Evolutionary conservation across 805 yeast species (phyloP), one percentile per base, ranked within the genome.

Genomic region (Hyphopichia homilentoma): DNA sequence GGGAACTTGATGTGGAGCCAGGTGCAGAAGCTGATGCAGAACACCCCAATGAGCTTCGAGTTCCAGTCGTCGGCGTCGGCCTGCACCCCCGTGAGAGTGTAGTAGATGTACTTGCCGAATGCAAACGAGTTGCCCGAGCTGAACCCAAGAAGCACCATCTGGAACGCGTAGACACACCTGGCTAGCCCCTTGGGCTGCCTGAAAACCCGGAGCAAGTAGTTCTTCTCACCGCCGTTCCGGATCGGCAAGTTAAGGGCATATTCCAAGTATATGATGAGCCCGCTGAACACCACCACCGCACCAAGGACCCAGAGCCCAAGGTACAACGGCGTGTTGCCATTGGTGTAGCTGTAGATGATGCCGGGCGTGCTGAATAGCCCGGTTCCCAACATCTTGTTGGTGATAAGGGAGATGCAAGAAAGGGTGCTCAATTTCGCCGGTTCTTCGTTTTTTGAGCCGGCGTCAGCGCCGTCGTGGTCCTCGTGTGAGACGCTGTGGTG

Each of bases 91-190:
- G 56, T 54, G 16, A 55, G 33, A 3, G 69, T 62, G 37, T 42
- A 65, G 39, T 75, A 62, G 5, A 77, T 47, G 47, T 79, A 79
- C 36, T 75, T 68, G 3, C 85, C 85, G 52, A 79, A 77, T 0
- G 84, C 84, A 47, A 71, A 77, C 16, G 79, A 64, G 44, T 79
- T 79, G 2, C 81, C 80, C 5, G 82, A 72, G 35, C 81, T 73
- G 48, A 77, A 75, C 2, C 82, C 80, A 9, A 79, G 54, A 16
- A 77, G 41, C n/a, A 79, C 77, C 36, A 75, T 68, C 31, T 68
- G 70, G 27, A 77, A 69, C 3, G 81, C 72, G 38, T 65, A 65
- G 3, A 61, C 42, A 33, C 66, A 60, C 3, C 70, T 69, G 22
- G 49, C 47, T 16, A 65, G 43, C 7, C 68, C 64, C 27, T 45